Evolutionary conservation across 2,329 filamentous ascomycete species (phyloP).

Genomic region (Escovopsis weberi): DNA sequence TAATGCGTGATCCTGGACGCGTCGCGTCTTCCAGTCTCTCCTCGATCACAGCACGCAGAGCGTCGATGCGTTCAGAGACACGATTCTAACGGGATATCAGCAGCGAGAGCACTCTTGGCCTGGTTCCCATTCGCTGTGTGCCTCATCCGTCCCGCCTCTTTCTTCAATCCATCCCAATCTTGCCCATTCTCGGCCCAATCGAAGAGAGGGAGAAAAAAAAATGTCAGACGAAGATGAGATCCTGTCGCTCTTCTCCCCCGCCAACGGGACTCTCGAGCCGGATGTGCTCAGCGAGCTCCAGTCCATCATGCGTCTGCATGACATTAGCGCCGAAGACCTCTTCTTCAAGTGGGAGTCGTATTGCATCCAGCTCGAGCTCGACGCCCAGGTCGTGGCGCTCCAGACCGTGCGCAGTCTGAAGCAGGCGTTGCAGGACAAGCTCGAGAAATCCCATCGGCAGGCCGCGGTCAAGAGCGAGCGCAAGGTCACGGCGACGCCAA

Average conservation of each 20-base stretch:
- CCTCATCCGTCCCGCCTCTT: too few species aligned
- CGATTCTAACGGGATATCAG: too few species aligned
- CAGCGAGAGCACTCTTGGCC: too few species aligned
- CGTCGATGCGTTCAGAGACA: too few species aligned
- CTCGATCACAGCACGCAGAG: too few species aligned
- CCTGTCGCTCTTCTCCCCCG: slow-evolving; percentile 20
- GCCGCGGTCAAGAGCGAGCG: slow-evolving; percentile 49
- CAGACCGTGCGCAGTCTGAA: slow-evolving; percentile 66
- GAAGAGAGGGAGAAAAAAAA: too few species aligned
- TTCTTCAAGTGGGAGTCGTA: slow-evolving; percentile 99
- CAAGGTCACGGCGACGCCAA: slow-evolving; percentile 46
- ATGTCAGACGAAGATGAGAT: slow-evolving; percentile 14
- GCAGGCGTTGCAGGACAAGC: slow-evolving; percentile 66
- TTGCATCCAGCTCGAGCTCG: slow-evolving; percentile 81
- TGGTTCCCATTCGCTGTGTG: too few species aligned
- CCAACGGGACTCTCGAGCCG: slow-evolving; percentile 41
- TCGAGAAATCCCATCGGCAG: slow-evolving; percentile 63
- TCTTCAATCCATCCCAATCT: too few species aligned
- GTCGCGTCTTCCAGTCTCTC: too few species aligned
- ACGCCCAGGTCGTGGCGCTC: slow-evolving; percentile 55
- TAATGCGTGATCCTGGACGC: too few species aligned
- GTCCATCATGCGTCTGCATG: slow-evolving; percentile 75
- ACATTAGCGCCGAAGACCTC: slow-evolving; percentile 67
- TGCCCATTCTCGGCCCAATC: too few species aligned
- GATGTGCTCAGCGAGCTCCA: slow-evolving; percentile 72